A percentile compares a stretch with the other conserved stretches of the same genome.
Evolutionary conservation across 1,284 basidiomycete genomes (phyloP).

Genomic region (Austropuccinia psidii): DNA sequence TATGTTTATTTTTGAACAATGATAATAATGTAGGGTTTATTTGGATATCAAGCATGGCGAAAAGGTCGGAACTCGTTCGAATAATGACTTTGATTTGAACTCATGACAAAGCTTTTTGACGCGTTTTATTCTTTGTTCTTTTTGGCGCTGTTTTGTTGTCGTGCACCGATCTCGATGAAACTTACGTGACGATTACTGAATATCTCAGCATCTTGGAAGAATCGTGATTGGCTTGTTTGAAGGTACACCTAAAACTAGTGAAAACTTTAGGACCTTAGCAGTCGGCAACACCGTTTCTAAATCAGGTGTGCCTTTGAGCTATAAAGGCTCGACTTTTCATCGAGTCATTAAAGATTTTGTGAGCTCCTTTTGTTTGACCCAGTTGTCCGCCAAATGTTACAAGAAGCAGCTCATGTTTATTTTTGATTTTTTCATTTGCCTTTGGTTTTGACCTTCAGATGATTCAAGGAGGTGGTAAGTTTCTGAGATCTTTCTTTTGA

Average conservation of each 20-base stretch:
- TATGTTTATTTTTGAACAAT: no score
- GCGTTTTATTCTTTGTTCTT: no score
- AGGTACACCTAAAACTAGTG: constrained; percentile 30
- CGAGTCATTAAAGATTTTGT: constrained; percentile 34
- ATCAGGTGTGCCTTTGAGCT: background rate
- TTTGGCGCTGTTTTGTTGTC: no score
- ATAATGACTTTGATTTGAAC: no score
- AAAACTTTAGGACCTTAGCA: constrained; percentile 24
- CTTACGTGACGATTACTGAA: no score
- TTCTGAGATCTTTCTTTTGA: background rate
- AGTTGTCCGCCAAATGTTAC: background rate
- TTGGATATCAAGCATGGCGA: constrained; percentile 21
- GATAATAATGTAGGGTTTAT: no score
- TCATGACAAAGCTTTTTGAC: no score
- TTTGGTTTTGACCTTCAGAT: background rate
- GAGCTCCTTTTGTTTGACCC: background rate
- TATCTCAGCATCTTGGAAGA: constrained; percentile 20
- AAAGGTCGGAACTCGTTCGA: no score
- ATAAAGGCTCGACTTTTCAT: constrained; percentile 33
- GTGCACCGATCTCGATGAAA: no score
- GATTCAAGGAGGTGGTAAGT: constrained; percentile 36
- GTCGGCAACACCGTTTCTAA: constrained; percentile 3
- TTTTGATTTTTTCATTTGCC: background rate
- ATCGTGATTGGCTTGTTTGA: constrained; percentile 31
- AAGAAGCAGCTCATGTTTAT: background rate